A percentile compares a stretch with the other conserved stretches of the same genome.
These are phyloP conservation scores for Globisporangium sylvaticum DNA, from an alignment of 352 stramenopile species.

Conservation along the genomic window DNA sequence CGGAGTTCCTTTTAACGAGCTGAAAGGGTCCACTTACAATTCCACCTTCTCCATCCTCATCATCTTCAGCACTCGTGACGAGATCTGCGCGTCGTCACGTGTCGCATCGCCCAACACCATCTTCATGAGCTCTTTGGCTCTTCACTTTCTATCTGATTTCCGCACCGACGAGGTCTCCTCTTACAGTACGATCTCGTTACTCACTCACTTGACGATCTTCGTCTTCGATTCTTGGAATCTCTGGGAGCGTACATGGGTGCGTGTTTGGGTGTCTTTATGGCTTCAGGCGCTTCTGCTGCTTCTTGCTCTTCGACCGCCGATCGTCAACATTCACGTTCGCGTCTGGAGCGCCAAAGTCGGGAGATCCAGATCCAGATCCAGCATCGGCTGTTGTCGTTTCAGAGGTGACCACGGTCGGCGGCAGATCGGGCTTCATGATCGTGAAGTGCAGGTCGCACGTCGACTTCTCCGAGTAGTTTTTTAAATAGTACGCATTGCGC, in stretches of 20 bases:
- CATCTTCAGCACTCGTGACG: not conserved
- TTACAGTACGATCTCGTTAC: slow-evolving; percentile 1
- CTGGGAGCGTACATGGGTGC: not conserved
- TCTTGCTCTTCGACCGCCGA: slow-evolving; percentile 9
- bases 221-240: not conserved
- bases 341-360: not conserved
- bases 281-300: slow-evolving; percentile 15
- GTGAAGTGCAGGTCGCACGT: slow-evolving; percentile 92
- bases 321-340: slow-evolving; percentile 8
- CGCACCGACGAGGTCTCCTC: not conserved
- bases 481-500: slow-evolving; percentile 95
- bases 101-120: not conserved
- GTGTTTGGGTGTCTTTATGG: not conserved
- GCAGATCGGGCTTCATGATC: slow-evolving; percentile 86
- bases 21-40: not conserved
- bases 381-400: not conserved
- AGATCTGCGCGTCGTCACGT: not conserved
- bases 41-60: not conserved
- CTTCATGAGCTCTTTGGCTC: not conserved
- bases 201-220: not conserved
- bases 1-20: not conserved
- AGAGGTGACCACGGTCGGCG: slow-evolving; percentile 4
- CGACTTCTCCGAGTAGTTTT: slow-evolving; percentile 91
- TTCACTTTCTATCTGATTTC: not conserved
- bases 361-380: not conserved